Base-by-base conservation (phyloP, 257 asterid species). In the Marsdenia floribunda region DNA sequence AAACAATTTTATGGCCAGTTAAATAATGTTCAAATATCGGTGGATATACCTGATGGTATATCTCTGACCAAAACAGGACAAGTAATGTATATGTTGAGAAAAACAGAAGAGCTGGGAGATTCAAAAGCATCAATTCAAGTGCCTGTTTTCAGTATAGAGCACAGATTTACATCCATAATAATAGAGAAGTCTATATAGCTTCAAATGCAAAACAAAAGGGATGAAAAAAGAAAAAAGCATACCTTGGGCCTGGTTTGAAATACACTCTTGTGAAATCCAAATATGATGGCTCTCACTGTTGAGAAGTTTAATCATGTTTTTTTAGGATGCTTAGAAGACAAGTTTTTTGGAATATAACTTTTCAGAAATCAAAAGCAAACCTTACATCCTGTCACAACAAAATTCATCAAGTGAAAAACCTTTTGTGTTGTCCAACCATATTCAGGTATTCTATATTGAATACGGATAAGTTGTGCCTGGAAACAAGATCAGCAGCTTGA, bases 331-430 rank as follows among this genome's bases (percentile, higher is more conserved):
- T n/a, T 18, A 38, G 29, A 19, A 38, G 63, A 61, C 6, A 38
- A 38, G 4, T 38, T 38, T n/a, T 69, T 74, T 46, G 22, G 6
- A 33, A 73, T 55, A 42, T 61, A 71, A 42, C 10, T 16, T 5
- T 26, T 46, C 18, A 74, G 66, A 73, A 61, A 69, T 53, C 67
- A 78, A 75, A 60, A 75, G 54, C 77, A 82, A 72, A 72, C 74
- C 81, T 82, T 82, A 82, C 85, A 69, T 82, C 74, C 83, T 29
- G 73, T 75, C 68, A 82, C 85, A 67, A 82, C 68, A 42, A 82
- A 82, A 73, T 82, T 82, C 85, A 82, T 82, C 83, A 78, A 72
- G 79, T 82, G 85, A 80, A 82, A 82, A 44, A 82, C 85, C 78
- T 82, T 82, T 53, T 82, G 85, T 5, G 83, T 79, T n/a, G 85